phyloP scores from a whole-genome alignment of 345 rosid genomes.

The Syzygium grande region DNA sequence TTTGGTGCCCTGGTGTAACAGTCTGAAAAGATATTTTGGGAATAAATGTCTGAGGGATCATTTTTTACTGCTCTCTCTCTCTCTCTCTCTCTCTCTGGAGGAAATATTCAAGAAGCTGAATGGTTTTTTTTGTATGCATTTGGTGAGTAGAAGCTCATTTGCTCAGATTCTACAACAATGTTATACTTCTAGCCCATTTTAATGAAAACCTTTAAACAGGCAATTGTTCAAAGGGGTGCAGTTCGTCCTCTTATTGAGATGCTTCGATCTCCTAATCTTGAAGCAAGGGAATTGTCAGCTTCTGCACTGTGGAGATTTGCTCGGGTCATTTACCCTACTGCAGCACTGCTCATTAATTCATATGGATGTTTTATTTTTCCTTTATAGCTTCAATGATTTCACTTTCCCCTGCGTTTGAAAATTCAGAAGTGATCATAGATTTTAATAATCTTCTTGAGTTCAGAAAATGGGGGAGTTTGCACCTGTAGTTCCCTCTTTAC shows the following conservation, averaged over 20 bases:
- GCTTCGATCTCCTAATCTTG: constrained; percentile 58
- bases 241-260: constrained; percentile 62
- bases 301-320: constrained; percentile 85
- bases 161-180: neutral
- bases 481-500: neutral
- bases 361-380: neutral
- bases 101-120: neutral
- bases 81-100: too few relatives aligned
- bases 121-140: neutral
- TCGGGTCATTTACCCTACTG: constrained; percentile 31
- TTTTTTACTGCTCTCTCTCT: neutral
- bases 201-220: constrained; percentile 5
- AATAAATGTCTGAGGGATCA: neutral
- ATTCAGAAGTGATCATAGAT: neutral
- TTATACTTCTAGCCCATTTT: neutral
- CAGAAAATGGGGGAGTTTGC: neutral
- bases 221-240: constrained; percentile 93
- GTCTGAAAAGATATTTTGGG: neutral
- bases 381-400: neutral
- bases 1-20: neutral
- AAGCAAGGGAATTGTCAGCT: constrained; percentile 74
- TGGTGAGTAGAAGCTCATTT: neutral
- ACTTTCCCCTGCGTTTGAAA: neutral
- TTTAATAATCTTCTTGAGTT: neutral
- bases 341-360: neutral